These are phyloP conservation scores for Starmera caribaea DNA, from an alignment of 805 yeast genomes.

Conservation along the genomic window DNA sequence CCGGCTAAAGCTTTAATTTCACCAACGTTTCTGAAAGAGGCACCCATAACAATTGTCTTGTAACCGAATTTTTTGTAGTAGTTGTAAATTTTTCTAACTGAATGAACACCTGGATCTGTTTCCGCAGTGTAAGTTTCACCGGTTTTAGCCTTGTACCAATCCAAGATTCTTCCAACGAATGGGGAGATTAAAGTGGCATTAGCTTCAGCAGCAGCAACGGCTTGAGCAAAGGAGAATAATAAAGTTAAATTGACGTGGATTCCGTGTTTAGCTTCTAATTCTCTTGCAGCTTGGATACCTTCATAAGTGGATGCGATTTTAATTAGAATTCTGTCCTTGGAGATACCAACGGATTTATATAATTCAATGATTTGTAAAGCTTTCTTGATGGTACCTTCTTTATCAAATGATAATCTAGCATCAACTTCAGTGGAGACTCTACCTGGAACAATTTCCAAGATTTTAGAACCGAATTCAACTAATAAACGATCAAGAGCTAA, in stretches of 20 bases:
- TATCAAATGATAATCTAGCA: slow-evolving; percentile 95
- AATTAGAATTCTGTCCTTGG: slow-evolving; percentile 85
- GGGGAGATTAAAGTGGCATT: slow-evolving; percentile 93
- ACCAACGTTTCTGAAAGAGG: slow-evolving; percentile 95
- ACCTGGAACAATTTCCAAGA: slow-evolving; percentile 93
- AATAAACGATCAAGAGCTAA: slow-evolving; percentile 85
- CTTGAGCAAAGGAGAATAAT: slow-evolving; percentile 92
- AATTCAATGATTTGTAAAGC: slow-evolving; percentile 85
- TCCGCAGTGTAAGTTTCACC: slow-evolving; percentile 77
- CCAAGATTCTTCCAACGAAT: slow-evolving; percentile 97
- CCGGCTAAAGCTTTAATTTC: slow-evolving; percentile 97
- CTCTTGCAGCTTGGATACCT: slow-evolving; percentile 98
- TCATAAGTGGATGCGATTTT: slow-evolving; percentile 98
- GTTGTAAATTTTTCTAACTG: slow-evolving; percentile 85
- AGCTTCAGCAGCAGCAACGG: slow-evolving; percentile 99
- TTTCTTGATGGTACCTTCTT: slow-evolving; percentile 86
- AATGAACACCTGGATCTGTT: slow-evolving; percentile 91
- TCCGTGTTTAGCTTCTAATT: slow-evolving; percentile 81
- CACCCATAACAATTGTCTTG: slow-evolving; percentile 99
- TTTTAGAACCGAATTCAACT: slow-evolving; percentile 94
- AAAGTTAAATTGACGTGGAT: slow-evolving; percentile 94
- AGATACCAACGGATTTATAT: slow-evolving; percentile 77
- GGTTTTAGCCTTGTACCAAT: slow-evolving; percentile 93
- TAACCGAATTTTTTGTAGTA: slow-evolving; percentile 96
- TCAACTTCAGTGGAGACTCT: slow-evolving; percentile 99